phyloP scores from a whole-genome alignment of 148 eudicot species.

The Selenicereus undatus region DNA sequence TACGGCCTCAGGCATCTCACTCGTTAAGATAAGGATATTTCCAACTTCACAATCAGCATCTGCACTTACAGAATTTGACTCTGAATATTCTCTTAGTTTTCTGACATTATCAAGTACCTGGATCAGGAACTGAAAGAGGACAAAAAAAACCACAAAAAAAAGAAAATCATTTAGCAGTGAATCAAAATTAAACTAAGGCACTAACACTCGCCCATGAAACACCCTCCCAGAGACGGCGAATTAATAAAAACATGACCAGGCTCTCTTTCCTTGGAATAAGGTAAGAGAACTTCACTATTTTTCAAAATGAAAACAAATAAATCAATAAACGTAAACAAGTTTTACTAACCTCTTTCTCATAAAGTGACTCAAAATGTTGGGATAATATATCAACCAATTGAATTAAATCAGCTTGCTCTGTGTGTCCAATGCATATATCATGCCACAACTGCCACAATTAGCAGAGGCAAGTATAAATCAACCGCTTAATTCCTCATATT shows the following conservation, averaged over 20 bases:
- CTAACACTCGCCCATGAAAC: neutral
- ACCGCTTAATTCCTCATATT: too few relatives aligned
- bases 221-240: too few relatives aligned
- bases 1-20: constrained; percentile 40
- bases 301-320: too few relatives aligned
- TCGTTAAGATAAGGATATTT: constrained; percentile 27
- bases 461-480: neutral
- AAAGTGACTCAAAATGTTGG: constrained; percentile 31
- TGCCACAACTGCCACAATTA: constrained; percentile 39
- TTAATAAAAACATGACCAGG: too few relatives aligned
- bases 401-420: constrained; percentile 32
- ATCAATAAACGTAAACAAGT: too few relatives aligned
- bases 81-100: constrained; percentile 29
- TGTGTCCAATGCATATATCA: constrained; percentile 24
- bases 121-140: constrained; percentile 8
- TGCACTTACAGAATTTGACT: constrained; percentile 25
- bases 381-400: constrained; percentile 33
- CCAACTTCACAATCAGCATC: constrained; percentile 34
- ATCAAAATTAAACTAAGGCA: too few relatives aligned
- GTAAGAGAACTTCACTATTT: too few relatives aligned
- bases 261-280: too few relatives aligned
- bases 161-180: neutral
- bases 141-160: neutral
- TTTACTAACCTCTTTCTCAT: constrained; percentile 37
- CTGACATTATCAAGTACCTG: constrained; percentile 30